phyloP scores from a whole-genome alignment of 2,329 filamentous ascomycete genomes.

The Cercospora zeina region DNA sequence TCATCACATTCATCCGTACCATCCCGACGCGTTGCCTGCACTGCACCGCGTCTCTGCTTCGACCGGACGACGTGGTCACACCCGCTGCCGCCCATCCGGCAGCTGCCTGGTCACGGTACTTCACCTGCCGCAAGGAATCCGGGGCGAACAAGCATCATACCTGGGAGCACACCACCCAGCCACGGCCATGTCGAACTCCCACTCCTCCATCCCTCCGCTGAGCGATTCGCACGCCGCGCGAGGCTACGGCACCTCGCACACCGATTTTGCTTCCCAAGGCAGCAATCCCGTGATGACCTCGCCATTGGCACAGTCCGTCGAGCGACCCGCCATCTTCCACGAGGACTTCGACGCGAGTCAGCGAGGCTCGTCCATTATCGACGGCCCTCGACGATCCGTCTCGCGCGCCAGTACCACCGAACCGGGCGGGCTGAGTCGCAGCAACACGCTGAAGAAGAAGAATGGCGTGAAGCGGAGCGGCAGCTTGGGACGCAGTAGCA shows the following conservation, averaged over 20 bases:
- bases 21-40: no score
- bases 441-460: slow-evolving; percentile 87
- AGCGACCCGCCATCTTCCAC: slow-evolving; percentile 33
- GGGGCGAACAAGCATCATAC: not conserved
- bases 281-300: slow-evolving; percentile 41
- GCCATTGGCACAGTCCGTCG: slow-evolving; percentile 42
- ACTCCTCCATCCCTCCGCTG: slow-evolving; percentile 5
- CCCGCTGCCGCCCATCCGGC: not conserved
- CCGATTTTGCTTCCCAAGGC: slow-evolving; percentile 44
- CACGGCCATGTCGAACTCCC: slow-evolving; percentile 8
- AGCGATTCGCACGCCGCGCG: slow-evolving; percentile 12
- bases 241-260: slow-evolving; percentile 21
- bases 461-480: slow-evolving; percentile 69
- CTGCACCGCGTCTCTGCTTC: not conserved
- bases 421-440: slow-evolving; percentile 54
- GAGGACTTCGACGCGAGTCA: slow-evolving; percentile 70
- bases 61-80: not conserved
- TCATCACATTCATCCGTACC: no score
- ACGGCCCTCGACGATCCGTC: slow-evolving; percentile 60
- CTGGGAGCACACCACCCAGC: not conserved
- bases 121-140: not conserved
- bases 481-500: slow-evolving; percentile 76
- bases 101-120: not conserved
- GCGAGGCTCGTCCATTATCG: slow-evolving; percentile 64
- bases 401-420: slow-evolving; percentile 51